Conservation (phyloP, 208 protist genomes). For the Strigomonas culicis region DNA sequence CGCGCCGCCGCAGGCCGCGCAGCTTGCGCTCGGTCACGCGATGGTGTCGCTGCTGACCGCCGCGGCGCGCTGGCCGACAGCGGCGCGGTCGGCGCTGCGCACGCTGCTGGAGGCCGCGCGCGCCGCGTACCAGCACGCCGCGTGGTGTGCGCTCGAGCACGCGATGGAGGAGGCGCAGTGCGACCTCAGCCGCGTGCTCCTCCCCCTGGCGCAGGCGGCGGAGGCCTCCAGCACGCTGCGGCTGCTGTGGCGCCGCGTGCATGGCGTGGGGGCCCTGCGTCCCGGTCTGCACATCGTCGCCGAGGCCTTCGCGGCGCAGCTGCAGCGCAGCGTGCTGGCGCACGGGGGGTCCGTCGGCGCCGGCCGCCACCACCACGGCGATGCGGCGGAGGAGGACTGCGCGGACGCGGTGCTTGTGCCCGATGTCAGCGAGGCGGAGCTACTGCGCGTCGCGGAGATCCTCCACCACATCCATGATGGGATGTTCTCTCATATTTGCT, state of each 20-base stretch:
- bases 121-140: not conserved
- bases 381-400: no score
- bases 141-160: constrained; percentile 8
- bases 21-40: not conserved
- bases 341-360: no score
- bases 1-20: not conserved
- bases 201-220: not conserved
- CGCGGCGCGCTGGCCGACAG: not conserved
- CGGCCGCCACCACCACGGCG: no score
- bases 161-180: constrained; percentile 20
- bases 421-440: no score
- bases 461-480: no score
- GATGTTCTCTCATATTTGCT: no score
- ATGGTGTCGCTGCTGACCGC: not conserved
- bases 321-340: not conserved
- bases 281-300: constrained; percentile 43
- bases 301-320: constrained; percentile 30
- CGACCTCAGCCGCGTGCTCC: constrained; percentile 11
- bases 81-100: not conserved
- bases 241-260: constrained; percentile 47
- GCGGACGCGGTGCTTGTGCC: no score
- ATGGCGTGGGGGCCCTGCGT: constrained; percentile 43
- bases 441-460: no score
- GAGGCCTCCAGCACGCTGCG: constrained; percentile 28
- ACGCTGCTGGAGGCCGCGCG: not conserved